phyloP scores from a whole-genome alignment of 768 basidiomycete species.

The Russula earlei region DNA sequence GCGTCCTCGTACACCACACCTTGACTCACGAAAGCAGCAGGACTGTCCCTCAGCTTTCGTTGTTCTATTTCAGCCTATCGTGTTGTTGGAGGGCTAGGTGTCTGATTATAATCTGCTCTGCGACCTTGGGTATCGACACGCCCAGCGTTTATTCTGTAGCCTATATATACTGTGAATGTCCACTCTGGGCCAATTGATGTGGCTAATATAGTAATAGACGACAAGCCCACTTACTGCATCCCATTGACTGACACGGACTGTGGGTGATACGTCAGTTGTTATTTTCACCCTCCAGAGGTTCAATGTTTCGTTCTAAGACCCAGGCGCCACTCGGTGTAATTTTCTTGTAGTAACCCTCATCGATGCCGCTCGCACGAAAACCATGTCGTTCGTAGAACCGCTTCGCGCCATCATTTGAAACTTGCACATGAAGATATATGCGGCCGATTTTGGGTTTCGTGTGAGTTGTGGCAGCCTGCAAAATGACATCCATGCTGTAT shows the following conservation, averaged over 20 bases:
- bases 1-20: neutral
- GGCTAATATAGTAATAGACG: conserved; percentile 13
- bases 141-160: conserved; percentile 14
- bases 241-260: neutral
- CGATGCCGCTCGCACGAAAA: conserved; percentile 56
- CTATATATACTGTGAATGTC: conserved; percentile 16
- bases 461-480: conserved; percentile 51
- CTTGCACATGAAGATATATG: conserved; percentile 81
- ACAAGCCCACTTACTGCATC: conserved; percentile 1
- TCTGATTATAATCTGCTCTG: conserved; percentile 17
- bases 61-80: conserved; percentile 3
- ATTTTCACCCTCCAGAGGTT: neutral
- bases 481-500: conserved; percentile 55
- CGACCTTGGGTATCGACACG: conserved; percentile 5
- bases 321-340: conserved; percentile 78
- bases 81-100: neutral
- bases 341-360: conserved; percentile 83
- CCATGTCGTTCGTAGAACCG: conserved; percentile 78
- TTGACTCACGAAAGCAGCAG: conserved; percentile 3
- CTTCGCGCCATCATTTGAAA: conserved; percentile 70
- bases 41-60: neutral
- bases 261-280: neutral
- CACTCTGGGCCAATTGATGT: neutral
- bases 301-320: conserved; percentile 62
- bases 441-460: conserved; percentile 53